phyloP scores from a whole-genome alignment of 208 protist species.

The Leishmania mexicana region DNA sequence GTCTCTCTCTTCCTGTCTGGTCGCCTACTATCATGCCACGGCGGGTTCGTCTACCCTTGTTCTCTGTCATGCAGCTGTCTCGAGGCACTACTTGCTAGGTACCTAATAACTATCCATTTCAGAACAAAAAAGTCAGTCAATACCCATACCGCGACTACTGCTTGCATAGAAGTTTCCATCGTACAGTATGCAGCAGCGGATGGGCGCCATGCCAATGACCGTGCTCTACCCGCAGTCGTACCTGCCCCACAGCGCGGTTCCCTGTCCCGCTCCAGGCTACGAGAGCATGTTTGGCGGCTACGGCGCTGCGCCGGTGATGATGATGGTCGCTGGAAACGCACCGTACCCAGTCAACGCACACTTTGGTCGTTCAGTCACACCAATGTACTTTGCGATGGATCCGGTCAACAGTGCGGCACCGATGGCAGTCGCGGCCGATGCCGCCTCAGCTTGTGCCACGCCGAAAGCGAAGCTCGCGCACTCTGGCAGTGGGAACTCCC shows the following conservation, averaged over 20 bases:
- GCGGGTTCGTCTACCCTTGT: not conserved
- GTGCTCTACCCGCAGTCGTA: conserved; percentile 29
- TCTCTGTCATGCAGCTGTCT: not conserved
- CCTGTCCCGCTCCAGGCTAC: conserved; percentile 18
- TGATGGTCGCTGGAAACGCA: conserved; percentile 7
- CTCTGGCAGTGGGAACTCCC: conserved; percentile 28
- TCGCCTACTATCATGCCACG: not conserved
- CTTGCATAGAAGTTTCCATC: conserved; percentile 16
- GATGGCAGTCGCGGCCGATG: not conserved
- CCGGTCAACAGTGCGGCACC: not conserved
- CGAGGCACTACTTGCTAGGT: not conserved
- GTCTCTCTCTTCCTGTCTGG: not conserved
- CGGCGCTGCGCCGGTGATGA: conserved; percentile 12
- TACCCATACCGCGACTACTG: not conserved
- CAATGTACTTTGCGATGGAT: conserved; percentile 33
- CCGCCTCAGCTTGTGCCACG: conserved; percentile 10
- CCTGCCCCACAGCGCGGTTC: conserved; percentile 5
- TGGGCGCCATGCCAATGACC: conserved; percentile 23
- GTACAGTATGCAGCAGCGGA: conserved; percentile 14
- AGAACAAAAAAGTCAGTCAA: not conserved
- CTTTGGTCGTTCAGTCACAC: conserved; percentile 12
- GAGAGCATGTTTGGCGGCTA: conserved; percentile 18
- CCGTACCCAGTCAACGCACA: conserved; percentile 15
- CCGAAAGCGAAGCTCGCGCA: conserved; percentile 17
- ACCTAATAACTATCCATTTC: not conserved